Percentiles rank a stretch among this genome's conserved stretches.
These are phyloP conservation scores for Vitis hybrid DNA, from an alignment of 177 flowering plant species.

Conservation along the genomic window DNA sequence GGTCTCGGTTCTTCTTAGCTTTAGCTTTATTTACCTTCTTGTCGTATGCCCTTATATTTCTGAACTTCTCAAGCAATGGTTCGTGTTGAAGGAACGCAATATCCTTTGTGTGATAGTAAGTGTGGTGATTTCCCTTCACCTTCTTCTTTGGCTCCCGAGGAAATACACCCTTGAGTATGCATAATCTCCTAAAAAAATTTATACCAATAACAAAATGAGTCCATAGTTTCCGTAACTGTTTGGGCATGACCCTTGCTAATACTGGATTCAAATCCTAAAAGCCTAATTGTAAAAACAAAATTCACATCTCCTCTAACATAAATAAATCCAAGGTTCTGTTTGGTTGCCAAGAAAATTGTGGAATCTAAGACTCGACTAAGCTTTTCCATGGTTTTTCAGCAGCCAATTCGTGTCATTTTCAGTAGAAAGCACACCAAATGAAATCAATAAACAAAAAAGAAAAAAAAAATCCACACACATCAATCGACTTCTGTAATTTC, in stretches of 20 bases:
- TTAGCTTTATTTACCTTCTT: constrained; percentile 74
- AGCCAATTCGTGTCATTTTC: too few species aligned
- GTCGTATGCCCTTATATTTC: constrained; percentile 62
- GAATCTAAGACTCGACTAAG: too few species aligned
- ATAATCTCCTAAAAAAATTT: constrained; percentile 53
- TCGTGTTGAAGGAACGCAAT: constrained; percentile 72
- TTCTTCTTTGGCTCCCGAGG: constrained; percentile 96
- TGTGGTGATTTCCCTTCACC: constrained; percentile 83
- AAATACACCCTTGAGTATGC: constrained; percentile 81
- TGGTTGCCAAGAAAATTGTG: too few species aligned
- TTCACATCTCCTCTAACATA: too few species aligned
- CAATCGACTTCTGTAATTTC: neutral
- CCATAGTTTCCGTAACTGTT: neutral
- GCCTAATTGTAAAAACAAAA: too few species aligned
- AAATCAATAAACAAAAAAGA: constrained; percentile 3
- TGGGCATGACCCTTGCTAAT: too few species aligned
- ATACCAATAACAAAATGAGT: constrained; percentile 5
- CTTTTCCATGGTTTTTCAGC: too few species aligned
- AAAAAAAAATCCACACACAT: neutral
- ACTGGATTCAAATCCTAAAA: too few species aligned
- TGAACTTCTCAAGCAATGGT: constrained; percentile 64
- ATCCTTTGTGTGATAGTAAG: constrained; percentile 88
- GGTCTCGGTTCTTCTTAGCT: constrained; percentile 69
- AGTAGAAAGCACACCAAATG: too few species aligned
- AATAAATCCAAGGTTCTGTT: too few species aligned